Evolutionary conservation across 805 yeast genomes (phyloP).

Genomic region (Blastobotrys parvus): DNA sequence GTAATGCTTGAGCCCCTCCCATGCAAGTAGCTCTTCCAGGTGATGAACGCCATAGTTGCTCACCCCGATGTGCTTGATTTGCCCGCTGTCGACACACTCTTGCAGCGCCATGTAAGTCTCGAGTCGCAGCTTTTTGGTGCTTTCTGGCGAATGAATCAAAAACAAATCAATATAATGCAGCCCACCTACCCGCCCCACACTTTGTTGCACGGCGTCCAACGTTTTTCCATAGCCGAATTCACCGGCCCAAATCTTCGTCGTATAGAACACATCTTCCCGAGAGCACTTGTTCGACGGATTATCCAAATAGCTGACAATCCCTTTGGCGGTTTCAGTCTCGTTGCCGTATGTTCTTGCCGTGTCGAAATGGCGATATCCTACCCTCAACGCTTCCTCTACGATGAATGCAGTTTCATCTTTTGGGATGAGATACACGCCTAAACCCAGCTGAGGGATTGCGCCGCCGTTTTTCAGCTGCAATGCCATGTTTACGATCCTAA

Average conservation of each 20-base stretch:
- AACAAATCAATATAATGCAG: constrained; percentile 59
- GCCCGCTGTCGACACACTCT: constrained; percentile 37
- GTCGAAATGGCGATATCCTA: constrained; percentile 67
- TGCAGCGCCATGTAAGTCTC: constrained; percentile 61
- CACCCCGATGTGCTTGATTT: constrained; percentile 64
- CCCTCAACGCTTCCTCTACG: constrained; percentile 47
- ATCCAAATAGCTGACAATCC: constrained; percentile 36
- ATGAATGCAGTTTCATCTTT: constrained; percentile 39
- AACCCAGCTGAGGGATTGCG: constrained; percentile 8
- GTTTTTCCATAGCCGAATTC: constrained; percentile 32
- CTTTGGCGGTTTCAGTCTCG: constrained; percentile 55
- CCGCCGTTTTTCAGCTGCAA: neutral
- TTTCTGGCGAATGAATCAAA: constrained; percentile 57
- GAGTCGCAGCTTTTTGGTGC: constrained; percentile 21
- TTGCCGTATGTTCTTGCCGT: constrained; percentile 64
- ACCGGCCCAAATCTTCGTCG: constrained; percentile 53
- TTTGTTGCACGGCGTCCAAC: constrained; percentile 40
- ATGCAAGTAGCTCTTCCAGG: constrained; percentile 40
- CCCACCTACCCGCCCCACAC: constrained; percentile 43
- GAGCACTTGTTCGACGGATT: too few relatives aligned
- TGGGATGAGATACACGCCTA: constrained; percentile 45
- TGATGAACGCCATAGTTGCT: constrained; percentile 37
- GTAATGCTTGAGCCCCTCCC: constrained; percentile 39
- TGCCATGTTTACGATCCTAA: too few relatives aligned
- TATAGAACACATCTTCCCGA: constrained; percentile 48